Evolutionary conservation across 2,329 filamentous ascomycete genomes (phyloP).

Genomic region (Myriangium duriaei): DNA sequence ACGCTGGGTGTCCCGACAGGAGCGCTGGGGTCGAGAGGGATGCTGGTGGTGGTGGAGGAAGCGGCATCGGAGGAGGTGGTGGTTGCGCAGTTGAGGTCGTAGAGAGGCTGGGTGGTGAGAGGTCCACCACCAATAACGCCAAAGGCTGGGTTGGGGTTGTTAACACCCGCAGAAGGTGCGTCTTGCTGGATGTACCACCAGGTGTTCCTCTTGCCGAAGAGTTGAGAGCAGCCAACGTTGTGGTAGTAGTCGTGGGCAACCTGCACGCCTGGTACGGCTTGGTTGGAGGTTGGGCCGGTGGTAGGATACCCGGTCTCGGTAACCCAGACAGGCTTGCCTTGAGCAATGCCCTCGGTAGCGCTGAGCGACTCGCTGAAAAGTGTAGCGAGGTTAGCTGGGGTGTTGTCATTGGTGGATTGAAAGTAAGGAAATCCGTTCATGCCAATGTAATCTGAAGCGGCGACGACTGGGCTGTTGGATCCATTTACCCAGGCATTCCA

Average conservation of each 20-base stretch:
- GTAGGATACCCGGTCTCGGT: constrained; percentile 54
- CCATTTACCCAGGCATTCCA: constrained; percentile 46
- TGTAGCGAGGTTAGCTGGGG: constrained; percentile 42
- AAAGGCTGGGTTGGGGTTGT: constrained; percentile 28
- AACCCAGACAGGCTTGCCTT: constrained; percentile 25
- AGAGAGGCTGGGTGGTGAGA: constrained; percentile 33
- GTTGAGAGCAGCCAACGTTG: constrained; percentile 44
- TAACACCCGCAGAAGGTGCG: constrained; percentile 40
- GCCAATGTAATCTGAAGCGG: constrained; percentile 52
- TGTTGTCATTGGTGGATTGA: constrained; percentile 33
- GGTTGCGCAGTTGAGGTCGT: neutral
- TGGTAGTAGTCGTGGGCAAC: constrained; percentile 56
- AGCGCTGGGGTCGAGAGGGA: neutral
- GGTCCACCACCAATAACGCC: constrained; percentile 32
- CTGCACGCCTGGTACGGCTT: constrained; percentile 41
- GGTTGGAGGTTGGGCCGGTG: constrained; percentile 40
- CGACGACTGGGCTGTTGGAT: constrained; percentile 47
- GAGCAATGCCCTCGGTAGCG: constrained; percentile 29
- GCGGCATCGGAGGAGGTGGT: neutral
- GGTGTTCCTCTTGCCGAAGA: constrained; percentile 41
- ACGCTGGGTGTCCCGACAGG: neutral
- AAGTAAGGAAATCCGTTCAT: constrained; percentile 57
- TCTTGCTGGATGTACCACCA: constrained; percentile 41
- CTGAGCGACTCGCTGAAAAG: constrained; percentile 39
- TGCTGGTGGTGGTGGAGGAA: neutral